Evolutionary conservation across 108 stramenopile genomes (phyloP).

Genomic region (Nitzschia sp.): DNA sequence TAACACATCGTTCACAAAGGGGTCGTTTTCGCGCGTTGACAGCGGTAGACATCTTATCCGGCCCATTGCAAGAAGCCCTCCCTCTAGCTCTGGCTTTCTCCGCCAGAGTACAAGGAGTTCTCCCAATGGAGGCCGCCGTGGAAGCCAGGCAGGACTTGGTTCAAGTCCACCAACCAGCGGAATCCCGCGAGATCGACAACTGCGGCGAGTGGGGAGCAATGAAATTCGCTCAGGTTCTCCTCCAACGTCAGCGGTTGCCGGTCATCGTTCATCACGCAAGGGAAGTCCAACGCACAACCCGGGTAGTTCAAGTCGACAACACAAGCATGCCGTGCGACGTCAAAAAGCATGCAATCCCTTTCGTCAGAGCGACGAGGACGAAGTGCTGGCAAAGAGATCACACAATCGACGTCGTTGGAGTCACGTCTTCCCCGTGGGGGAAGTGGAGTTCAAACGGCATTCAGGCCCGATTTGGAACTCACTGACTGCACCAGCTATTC

Average conservation of each 20-base stretch:
- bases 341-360: constrained; percentile 89
- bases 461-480: constrained; percentile 94
- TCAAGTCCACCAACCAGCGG: constrained; percentile 4
- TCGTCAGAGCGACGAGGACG: constrained; percentile 85
- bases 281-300: background rate
- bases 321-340: constrained; percentile 29
- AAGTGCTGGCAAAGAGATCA: constrained; percentile 84
- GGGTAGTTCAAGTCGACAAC: constrained; percentile 7
- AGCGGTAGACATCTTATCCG: constrained; percentile 7
- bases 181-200: background rate
- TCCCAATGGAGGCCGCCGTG: background rate
- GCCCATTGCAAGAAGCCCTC: constrained; percentile 30
- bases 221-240: constrained; percentile 8
- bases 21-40: background rate
- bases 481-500: constrained; percentile 93
- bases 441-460: constrained; percentile 76
- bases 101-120: background rate
- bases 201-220: constrained; percentile 2
- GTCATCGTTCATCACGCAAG: background rate
- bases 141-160: background rate
- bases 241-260: constrained; percentile 1
- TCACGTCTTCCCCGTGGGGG: constrained; percentile 95
- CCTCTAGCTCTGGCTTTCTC: constrained; percentile 6
- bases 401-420: constrained; percentile 96
- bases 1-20: background rate